A percentile compares a stretch with the other conserved stretches of the same genome.
phyloP scores from a whole-genome alignment of 768 basidiomycete genomes.

The Russula brevipes region DNA sequence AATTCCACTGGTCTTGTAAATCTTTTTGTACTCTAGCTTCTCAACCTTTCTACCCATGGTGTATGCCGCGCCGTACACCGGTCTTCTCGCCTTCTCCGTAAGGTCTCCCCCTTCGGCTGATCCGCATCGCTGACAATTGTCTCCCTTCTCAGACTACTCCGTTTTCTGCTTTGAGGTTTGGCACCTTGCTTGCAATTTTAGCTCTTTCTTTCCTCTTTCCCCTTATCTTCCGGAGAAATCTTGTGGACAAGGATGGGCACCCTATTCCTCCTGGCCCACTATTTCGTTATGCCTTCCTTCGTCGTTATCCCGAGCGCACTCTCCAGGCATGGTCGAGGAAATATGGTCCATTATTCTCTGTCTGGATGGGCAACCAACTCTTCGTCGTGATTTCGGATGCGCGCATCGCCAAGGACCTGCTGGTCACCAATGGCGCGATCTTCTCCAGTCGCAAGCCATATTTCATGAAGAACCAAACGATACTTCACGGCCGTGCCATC shows the following conservation, averaged over 20 bases:
- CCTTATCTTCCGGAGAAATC: constrained; percentile 24
- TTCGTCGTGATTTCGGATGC: constrained; percentile 45
- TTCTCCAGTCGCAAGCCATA: constrained; percentile 45
- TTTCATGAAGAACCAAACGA: constrained; percentile 43
- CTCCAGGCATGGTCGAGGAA: constrained; percentile 41
- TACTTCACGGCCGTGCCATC: constrained; percentile 41
- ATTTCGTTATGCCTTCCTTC: constrained; percentile 36
- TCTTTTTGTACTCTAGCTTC: constrained; percentile 1
- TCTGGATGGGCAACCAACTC: constrained; percentile 46
- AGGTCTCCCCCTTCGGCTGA: background rate
- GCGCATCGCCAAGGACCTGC: constrained; percentile 40
- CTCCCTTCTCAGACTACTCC: background rate
- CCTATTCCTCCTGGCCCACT: constrained; percentile 28
- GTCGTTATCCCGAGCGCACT: constrained; percentile 40
- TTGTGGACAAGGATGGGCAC: constrained; percentile 28
- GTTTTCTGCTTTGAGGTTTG: background rate
- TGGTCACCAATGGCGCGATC: constrained; percentile 42
- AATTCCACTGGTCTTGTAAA: background rate
- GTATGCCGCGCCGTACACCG: background rate
- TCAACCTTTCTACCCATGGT: background rate
- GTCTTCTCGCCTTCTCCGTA: constrained; percentile 1
- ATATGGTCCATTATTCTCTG: constrained; percentile 42
- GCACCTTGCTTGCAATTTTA: constrained; percentile 1
- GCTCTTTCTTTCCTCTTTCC: constrained; percentile 15
- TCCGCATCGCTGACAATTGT: background rate